Evolutionary conservation across 805 yeast genomes (phyloP).

Genomic region (Candida anglica): DNA sequence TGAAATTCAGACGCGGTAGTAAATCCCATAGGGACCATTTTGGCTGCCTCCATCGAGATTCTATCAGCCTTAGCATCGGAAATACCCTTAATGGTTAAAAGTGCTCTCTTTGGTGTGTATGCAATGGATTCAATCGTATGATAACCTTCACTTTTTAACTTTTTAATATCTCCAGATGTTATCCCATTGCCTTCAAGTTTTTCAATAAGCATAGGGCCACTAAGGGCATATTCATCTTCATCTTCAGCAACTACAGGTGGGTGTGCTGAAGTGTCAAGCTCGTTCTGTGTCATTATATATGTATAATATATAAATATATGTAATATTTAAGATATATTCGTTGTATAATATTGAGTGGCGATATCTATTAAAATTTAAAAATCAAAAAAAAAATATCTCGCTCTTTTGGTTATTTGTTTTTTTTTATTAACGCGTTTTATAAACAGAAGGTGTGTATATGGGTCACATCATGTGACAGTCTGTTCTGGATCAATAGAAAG

Average conservation of each 20-base stretch:
- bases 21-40: slow-evolving; percentile 91
- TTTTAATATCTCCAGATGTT: slow-evolving; percentile 69
- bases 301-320: too few relatives aligned
- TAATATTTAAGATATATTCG: too few relatives aligned
- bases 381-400: too few relatives aligned
- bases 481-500: too few relatives aligned
- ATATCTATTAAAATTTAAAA: too few relatives aligned
- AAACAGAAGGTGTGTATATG: too few relatives aligned
- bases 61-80: slow-evolving; percentile 94
- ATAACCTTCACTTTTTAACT: slow-evolving; percentile 76
- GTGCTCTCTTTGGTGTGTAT: slow-evolving; percentile 80
- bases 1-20: slow-evolving; percentile 96
- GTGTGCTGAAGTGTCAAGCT: not conserved
- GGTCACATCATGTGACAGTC: too few relatives aligned
- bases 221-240: slow-evolving; percentile 34
- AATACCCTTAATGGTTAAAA: slow-evolving; percentile 81
- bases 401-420: too few relatives aligned
- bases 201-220: slow-evolving; percentile 41
- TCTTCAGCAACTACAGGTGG: slow-evolving; percentile 9
- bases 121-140: slow-evolving; percentile 93
- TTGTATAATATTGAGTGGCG: too few relatives aligned
- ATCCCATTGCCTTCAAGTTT: slow-evolving; percentile 80
- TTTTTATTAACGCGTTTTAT: too few relatives aligned
- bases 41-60: slow-evolving; percentile 75
- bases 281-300: slow-evolving; percentile 3